Percentiles rank a stretch among this genome's conserved stretches.
These are phyloP conservation scores for Fomitopsis palustris DNA, from an alignment of 1,284 basidiomycete genomes.

Conservation along the genomic window DNA sequence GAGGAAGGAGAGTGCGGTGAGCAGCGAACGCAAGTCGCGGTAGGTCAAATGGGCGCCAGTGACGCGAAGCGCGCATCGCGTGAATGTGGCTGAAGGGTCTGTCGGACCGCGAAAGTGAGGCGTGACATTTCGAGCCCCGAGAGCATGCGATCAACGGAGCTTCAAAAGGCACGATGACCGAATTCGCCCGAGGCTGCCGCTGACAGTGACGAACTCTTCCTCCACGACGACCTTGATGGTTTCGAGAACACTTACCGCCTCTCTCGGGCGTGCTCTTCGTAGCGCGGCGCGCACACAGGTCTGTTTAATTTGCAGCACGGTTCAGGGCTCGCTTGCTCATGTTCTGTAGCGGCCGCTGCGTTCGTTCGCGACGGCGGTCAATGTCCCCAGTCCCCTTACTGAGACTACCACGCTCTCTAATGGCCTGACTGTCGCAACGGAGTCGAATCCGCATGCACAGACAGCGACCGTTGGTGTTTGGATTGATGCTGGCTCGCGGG, in stretches of 20 bases:
- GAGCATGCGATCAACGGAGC: not conserved
- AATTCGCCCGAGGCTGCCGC: conserved; percentile 20
- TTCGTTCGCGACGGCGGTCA: conserved; percentile 71
- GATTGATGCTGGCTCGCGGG: conserved; percentile 98
- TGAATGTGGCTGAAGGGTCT: not conserved
- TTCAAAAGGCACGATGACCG: conserved; percentile 2
- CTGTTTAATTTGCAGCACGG: conserved; percentile 19
- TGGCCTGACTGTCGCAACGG: conserved; percentile 90
- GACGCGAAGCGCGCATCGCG: conserved; percentile 1
- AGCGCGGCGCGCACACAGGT: conserved; percentile 55
- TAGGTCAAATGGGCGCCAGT: not conserved
- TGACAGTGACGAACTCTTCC: conserved; percentile 24
- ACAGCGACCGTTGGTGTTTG: conserved; percentile 98
- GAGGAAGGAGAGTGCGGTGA: too few relatives aligned
- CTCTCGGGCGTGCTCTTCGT: conserved; percentile 60
- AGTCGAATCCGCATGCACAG: conserved; percentile 91
- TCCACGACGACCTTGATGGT: conserved; percentile 48
- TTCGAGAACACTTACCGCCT: conserved; percentile 56
- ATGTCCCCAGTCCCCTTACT: conserved; percentile 70
- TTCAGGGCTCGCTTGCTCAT: not conserved
- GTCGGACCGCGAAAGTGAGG: not conserved
- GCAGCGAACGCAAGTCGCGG: not conserved
- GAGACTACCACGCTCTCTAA: conserved; percentile 88
- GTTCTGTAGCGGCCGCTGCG: conserved; percentile 36
- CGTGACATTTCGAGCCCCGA: not conserved